phyloP scores from a whole-genome alignment of 495 filamentous ascomycete genomes.

The Terfezia boudieri region DNA sequence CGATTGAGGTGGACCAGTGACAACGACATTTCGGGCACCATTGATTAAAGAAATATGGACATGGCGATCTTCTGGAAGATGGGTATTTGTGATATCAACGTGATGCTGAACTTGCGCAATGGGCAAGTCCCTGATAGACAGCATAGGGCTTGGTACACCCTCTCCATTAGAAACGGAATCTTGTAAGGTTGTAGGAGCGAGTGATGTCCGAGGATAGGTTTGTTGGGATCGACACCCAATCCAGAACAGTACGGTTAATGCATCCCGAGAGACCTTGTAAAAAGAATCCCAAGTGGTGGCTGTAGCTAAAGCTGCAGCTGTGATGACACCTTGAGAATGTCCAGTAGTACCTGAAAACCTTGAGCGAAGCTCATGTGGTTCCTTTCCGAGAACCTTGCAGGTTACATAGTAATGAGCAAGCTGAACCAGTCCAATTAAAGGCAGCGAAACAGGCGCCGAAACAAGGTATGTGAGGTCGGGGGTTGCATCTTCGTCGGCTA shows the following conservation, averaged over 20 bases:
- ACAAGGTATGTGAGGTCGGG: slow-evolving; percentile 91
- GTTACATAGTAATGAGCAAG: slow-evolving; percentile 83
- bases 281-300: slow-evolving; percentile 80
- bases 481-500: slow-evolving; percentile 63
- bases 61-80: slow-evolving; percentile 75
- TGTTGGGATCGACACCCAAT: slow-evolving; percentile 97
- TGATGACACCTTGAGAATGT: slow-evolving; percentile 89
- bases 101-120: slow-evolving; percentile 71
- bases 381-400: slow-evolving; percentile 66
- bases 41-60: slow-evolving; percentile 91
- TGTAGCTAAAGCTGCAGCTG: slow-evolving; percentile 77
- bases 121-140: slow-evolving; percentile 84
- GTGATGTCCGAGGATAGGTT: slow-evolving; percentile 79
- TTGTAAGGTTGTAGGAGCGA: slow-evolving; percentile 77
- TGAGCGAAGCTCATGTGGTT: slow-evolving; percentile 67
- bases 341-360: slow-evolving; percentile 72
- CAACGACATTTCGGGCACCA: slow-evolving; percentile 88
- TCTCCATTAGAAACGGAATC: slow-evolving; percentile 89
- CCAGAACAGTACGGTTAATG: slow-evolving; percentile 94
- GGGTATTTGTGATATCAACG: slow-evolving; percentile 86
- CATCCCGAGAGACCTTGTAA: slow-evolving; percentile 47
- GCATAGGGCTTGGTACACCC: slow-evolving; percentile 85
- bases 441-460: slow-evolving; percentile 90
- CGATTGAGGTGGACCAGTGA: slow-evolving; percentile 86
- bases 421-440: slow-evolving; percentile 86